Evolutionary conservation across 2,329 filamentous ascomycete genomes (phyloP), one percentile per base, ranked within the genome.

Genomic region (Aureobasidium sp.): DNA sequence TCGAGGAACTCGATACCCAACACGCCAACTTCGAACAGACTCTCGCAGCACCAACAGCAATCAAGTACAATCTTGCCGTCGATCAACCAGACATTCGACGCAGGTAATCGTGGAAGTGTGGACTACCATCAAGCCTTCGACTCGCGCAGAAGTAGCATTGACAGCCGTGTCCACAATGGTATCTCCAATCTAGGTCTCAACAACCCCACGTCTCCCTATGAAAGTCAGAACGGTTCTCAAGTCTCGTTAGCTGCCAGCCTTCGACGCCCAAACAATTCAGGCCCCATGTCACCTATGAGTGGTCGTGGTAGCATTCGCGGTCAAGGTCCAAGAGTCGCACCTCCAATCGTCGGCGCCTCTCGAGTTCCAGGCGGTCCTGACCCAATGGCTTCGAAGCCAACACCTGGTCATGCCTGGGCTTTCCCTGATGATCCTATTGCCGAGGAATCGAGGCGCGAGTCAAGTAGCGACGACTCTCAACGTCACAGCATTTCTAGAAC

Each of bases 321-420:
- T 43, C 71, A 75, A 71, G 79, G 80, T 9, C 78, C 83, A 59
- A 82, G 87, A 66, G 87, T 86, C 2, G 89, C 89, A 3, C 89
- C 89, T 5, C 84, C 88, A 9, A 93, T 93, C 68, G 90, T 87
- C 29, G 88, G 88, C 0, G 78, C 79, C 34, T 67, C 88, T 79
- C 65, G 87, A 80, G 66, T 86, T 78, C 75, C 84, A 78, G 70
- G 89, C 81, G 77, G 87, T 84, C 70, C 86, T 79, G 77, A 81
- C 70, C 79, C 79, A 7, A 81, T 77, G 67, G 89, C 89, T 43
- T 86, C 88, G 34, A 87, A 90, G 71, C 89, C 89, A 5, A 92
- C 88, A 12, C 91, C 91, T 73, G 89, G 89, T 71, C 89, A 88
- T 72, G 87, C 89, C 5, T 93, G 89, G 89, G 89, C 89, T 67